phyloP scores from a whole-genome alignment of 768 basidiomycete species.

The Collybia sp. region DNA sequence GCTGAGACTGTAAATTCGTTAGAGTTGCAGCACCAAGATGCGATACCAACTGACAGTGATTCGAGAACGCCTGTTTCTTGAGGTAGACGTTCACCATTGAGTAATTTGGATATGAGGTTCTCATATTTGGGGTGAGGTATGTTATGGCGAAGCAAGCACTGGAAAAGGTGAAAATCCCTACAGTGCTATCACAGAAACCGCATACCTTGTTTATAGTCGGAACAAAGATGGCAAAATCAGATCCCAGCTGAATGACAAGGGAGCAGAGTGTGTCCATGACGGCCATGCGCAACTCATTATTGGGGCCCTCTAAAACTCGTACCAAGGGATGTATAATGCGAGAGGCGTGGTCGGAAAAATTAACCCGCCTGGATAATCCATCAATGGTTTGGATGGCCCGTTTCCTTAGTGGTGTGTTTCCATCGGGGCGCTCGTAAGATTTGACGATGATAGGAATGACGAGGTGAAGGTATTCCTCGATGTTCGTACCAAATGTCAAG shows the following conservation, averaged over 20 bases:
- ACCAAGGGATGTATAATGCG: constrained; percentile 95
- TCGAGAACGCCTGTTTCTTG: constrained; percentile 78
- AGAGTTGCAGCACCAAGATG: not conserved
- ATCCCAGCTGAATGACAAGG: constrained; percentile 87
- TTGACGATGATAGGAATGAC: constrained; percentile 93
- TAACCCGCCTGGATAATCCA: constrained; percentile 84
- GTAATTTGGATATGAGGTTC: constrained; percentile 77
- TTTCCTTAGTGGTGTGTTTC: constrained; percentile 70
- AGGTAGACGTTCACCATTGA: constrained; percentile 89
- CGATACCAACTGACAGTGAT: constrained; percentile 39
- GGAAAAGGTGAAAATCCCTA: constrained; percentile 1
- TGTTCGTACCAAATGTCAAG: constrained; percentile 90
- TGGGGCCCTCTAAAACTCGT: constrained; percentile 70
- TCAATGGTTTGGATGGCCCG: constrained; percentile 90
- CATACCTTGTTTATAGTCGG: constrained; percentile 92
- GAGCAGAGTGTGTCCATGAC: constrained; percentile 95
- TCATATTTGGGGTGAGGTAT: constrained; percentile 86
- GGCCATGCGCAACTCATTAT: constrained; percentile 76
- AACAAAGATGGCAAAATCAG: constrained; percentile 97
- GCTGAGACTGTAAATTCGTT: constrained; percentile 31
- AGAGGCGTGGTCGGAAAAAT: constrained; percentile 97
- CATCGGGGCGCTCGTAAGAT: constrained; percentile 82
- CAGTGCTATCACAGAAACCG: not conserved
- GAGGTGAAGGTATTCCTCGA: constrained; percentile 97
- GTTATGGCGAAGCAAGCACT: constrained; percentile 75